phyloP scores from a whole-genome alignment of 768 basidiomycete genomes.

The Basidioascus undulatus region DNA sequence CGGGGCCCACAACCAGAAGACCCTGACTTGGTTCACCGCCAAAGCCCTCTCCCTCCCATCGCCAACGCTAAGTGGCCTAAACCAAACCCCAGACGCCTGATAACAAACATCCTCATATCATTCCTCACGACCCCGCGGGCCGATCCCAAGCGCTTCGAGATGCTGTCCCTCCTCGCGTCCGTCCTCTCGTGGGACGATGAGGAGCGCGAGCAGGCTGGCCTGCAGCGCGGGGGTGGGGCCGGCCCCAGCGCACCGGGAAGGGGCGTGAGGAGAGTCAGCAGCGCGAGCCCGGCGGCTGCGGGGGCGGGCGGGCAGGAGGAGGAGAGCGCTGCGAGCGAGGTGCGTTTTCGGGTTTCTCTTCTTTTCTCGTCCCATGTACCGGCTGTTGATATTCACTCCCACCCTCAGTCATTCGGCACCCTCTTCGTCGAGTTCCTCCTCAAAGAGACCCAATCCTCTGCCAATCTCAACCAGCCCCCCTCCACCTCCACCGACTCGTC shows the following conservation, averaged over 20 bases:
- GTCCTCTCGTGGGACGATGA: slow-evolving; percentile 79
- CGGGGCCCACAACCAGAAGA: neutral
- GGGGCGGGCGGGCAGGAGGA: slow-evolving; percentile 20
- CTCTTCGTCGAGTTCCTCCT: slow-evolving; percentile 92
- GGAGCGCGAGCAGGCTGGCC: slow-evolving; percentile 75
- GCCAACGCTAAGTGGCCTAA: neutral
- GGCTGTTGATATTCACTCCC: neutral
- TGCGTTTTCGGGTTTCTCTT: slow-evolving; percentile 15
- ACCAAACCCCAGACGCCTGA: slow-evolving; percentile 49
- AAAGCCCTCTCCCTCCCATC: neutral
- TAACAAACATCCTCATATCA: slow-evolving; percentile 75
- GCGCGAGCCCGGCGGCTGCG: slow-evolving; percentile 19
- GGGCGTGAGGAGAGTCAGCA: slow-evolving; percentile 14
- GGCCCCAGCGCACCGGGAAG: slow-evolving; percentile 10
- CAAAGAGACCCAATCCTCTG: slow-evolving; percentile 78
- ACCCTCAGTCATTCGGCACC: slow-evolving; percentile 62
- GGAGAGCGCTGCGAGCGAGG: slow-evolving; percentile 67
- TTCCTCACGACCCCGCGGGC: slow-evolving; percentile 76
- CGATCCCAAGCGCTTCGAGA: slow-evolving; percentile 89
- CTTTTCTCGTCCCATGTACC: neutral
- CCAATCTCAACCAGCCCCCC: no score
- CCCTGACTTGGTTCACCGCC: no score
- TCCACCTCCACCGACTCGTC: no score
- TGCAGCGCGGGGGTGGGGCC: slow-evolving; percentile 30
- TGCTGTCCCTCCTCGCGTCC: slow-evolving; percentile 65